Evolutionary conservation across 1,284 basidiomycete genomes (phyloP).

Genomic region (Earliella scabrosa): DNA sequence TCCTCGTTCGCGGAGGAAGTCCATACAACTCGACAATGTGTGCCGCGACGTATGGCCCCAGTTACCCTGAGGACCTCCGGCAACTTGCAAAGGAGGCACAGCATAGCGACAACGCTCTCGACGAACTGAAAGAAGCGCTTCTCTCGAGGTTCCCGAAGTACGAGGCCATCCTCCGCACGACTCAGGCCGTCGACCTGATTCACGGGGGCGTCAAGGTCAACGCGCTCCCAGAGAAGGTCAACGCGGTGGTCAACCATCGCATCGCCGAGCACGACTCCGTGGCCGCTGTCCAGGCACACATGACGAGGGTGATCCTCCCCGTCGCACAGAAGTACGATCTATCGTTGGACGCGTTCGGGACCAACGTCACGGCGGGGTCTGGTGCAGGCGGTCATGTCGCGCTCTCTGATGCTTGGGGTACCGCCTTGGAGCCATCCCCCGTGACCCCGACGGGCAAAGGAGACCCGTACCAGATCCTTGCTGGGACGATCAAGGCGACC

Average conservation of each 20-base stretch:
- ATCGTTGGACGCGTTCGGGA: slow-evolving; percentile 55
- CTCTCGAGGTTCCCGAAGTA: slow-evolving; percentile 30
- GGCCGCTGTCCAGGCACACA: slow-evolving; percentile 42
- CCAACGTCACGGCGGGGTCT: slow-evolving; percentile 22
- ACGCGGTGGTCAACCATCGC: slow-evolving; percentile 59
- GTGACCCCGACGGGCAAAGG: slow-evolving; percentile 48
- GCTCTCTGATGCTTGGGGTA: slow-evolving; percentile 45
- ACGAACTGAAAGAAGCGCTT: slow-evolving; percentile 41
- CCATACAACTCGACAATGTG: slow-evolving; percentile 29
- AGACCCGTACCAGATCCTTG: slow-evolving; percentile 52
- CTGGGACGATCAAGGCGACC: slow-evolving; percentile 52
- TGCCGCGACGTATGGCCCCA: slow-evolving; percentile 28
- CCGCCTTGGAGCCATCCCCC: slow-evolving; percentile 58
- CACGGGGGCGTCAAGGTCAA: slow-evolving; percentile 67
- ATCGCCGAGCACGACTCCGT: slow-evolving; percentile 52
- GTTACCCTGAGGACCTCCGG: slow-evolving; percentile 23
- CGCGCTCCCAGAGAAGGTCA: slow-evolving; percentile 56
- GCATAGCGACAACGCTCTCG: slow-evolving; percentile 29
- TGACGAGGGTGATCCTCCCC: slow-evolving; percentile 43
- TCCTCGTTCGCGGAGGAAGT: slow-evolving; percentile 35
- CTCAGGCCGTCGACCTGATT: slow-evolving; percentile 73
- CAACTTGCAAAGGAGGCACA: slow-evolving; percentile 17
- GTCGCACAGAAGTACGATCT: slow-evolving; percentile 54
- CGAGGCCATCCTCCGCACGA: slow-evolving; percentile 56
- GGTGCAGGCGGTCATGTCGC: slow-evolving; percentile 34